Evolutionary conservation across 2,329 filamentous ascomycete species (phyloP).

Genomic region (Diaporthe citriasiana): DNA sequence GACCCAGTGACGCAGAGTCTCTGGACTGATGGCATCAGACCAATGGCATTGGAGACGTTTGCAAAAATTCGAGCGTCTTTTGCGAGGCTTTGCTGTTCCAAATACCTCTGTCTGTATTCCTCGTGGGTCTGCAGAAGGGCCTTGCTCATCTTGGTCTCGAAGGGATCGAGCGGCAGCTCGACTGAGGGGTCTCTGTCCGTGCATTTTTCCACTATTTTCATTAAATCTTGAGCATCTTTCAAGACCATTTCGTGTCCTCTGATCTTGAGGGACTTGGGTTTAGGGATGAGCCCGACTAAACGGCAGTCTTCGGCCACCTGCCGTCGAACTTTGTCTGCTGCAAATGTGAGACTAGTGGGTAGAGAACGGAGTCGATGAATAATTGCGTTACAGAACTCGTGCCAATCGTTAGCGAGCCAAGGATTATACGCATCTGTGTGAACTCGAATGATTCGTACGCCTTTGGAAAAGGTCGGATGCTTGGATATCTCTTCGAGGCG

Average conservation of each 20-base stretch:
- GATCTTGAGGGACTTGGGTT: too few relatives aligned
- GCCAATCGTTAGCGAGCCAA: neutral
- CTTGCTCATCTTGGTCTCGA: neutral
- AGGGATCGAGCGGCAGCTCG: neutral
- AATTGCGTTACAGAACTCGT: too few relatives aligned
- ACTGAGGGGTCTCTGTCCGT: too few relatives aligned
- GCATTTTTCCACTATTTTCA: too few relatives aligned
- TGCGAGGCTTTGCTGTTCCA: neutral
- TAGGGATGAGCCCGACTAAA: too few relatives aligned
- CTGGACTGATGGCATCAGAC: neutral
- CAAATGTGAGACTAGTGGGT: too few relatives aligned
- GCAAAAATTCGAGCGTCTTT: neutral
- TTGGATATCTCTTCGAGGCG: neutral
- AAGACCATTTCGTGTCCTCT: too few relatives aligned
- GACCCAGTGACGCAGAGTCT: neutral
- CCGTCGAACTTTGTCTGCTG: too few relatives aligned
- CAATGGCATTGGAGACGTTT: neutral
- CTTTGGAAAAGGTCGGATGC: neutral
- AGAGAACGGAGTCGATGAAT: too few relatives aligned
- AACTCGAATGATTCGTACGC: neutral
- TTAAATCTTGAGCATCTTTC: too few relatives aligned
- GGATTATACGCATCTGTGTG: neutral
- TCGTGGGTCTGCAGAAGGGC: neutral
- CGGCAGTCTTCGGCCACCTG: too few relatives aligned
- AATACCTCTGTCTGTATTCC: neutral